Base-by-base conservation (phyloP, 2,329 filamentous ascomycete genomes). In the Ascochyta clinopodiicola region DNA sequence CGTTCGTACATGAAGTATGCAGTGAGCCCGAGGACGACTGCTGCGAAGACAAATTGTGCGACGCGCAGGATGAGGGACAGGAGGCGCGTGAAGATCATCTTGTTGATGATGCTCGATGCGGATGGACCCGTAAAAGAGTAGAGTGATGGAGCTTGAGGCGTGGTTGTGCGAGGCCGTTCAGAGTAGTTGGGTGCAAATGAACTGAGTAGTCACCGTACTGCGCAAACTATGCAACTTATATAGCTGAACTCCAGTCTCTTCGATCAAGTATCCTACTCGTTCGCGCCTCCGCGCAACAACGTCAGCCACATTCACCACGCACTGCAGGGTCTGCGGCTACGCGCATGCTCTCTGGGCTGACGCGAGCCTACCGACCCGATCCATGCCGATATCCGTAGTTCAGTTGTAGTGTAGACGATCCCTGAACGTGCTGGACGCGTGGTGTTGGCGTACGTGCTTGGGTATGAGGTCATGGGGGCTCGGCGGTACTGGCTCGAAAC, bases 1-100 rank as follows among this genome's bases (percentile, higher is more conserved):
- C 60, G 49, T 36, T 56, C 44, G 44, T 68, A 37, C 21, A 69
- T 43, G 61, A 71, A 70, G 50, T 65, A 58, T 13, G 70, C 51
- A 2, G 62, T 62, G 12, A 71, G 47, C 27, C 68, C 58, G 24
- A 63, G 59, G 69, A 80, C 63, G 73, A 92, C 88, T 63, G 84
- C 82, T n/a, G 84, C 87, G 69, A 89, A 92, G 67, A 81, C 85
- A 60, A 93, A 82, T 78, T 91, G 81, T 64, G 80, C 81, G 12
- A 84, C 70, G 70, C 86, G 85, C 63, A 89, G 79, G 65, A 84
- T 72, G 60, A 86, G 79, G 22, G 84, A 85, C 25, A 83, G 59
- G 21, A 87, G 62, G 55, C 85, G 82, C 9, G 81, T 60, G 61
- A 71, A 37, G 44, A 72, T 56, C 69, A 73, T 73, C 0, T 38